These are phyloP conservation scores for Neurospora sp. DNA, from an alignment of 495 filamentous ascomycete genomes.

Conservation along the genomic window DNA sequence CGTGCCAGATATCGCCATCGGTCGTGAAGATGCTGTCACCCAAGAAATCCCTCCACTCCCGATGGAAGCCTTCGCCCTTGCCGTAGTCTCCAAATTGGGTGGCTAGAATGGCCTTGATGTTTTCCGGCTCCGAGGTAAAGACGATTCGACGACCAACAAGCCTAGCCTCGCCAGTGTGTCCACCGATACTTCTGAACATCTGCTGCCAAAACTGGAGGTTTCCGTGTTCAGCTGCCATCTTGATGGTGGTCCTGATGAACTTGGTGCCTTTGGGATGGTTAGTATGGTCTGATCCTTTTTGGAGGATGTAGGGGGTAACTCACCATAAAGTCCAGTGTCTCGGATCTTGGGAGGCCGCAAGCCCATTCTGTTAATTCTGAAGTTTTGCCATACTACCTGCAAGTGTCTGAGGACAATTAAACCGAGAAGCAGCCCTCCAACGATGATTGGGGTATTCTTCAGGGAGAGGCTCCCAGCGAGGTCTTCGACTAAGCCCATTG, in stretches of 20 bases:
- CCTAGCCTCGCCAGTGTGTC: constrained; percentile 50
- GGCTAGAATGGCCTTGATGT: constrained; percentile 76
- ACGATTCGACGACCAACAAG: constrained; percentile 48
- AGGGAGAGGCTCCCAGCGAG: constrained; percentile 27
- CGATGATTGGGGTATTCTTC: constrained; percentile 17
- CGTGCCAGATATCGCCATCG: constrained; percentile 66
- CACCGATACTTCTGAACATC: constrained; percentile 31
- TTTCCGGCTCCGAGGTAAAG: constrained; percentile 68
- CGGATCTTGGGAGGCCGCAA: constrained; percentile 10
- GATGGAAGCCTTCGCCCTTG: constrained; percentile 60
- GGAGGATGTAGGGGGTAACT: neutral
- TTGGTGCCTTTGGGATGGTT: constrained; percentile 43
- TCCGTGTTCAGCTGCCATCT: constrained; percentile 37
- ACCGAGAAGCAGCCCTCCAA: constrained; percentile 19
- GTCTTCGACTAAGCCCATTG: constrained; percentile 34
- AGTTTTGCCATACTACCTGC: constrained; percentile 15
- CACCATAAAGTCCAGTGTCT: constrained; percentile 24
- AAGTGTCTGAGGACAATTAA: constrained; percentile 19
- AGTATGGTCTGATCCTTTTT: constrained; percentile 12
- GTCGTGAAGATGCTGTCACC: constrained; percentile 74
- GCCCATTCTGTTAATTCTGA: constrained; percentile 32
- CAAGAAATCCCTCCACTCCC: constrained; percentile 61
- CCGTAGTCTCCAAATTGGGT: constrained; percentile 67
- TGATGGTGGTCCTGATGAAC: constrained; percentile 43
- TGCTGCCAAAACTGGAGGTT: constrained; percentile 52